Conservation (phyloP, 176 grass and related monocot species). For the Phragmites australis region DNA sequence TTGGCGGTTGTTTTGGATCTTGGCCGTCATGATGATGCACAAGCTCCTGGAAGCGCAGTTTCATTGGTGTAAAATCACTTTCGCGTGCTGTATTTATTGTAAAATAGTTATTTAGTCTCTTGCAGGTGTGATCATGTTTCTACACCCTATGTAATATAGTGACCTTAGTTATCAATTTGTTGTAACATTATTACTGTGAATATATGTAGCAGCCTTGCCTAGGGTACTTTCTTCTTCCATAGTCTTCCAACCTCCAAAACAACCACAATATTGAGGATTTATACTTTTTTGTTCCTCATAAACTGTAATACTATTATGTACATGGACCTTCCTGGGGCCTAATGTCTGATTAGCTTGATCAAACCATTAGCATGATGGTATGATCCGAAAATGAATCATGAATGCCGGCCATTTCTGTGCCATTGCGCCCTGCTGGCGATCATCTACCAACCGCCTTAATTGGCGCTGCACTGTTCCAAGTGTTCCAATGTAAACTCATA, state of each 20-base stretch:
- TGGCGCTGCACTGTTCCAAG: not conserved
- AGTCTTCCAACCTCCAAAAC: not conserved
- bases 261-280: not conserved
- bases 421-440: not conserved
- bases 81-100: not conserved
- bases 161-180: not conserved
- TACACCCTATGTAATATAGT: slow-evolving; percentile 15
- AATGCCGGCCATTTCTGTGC: slow-evolving; percentile 41
- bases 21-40: not conserved
- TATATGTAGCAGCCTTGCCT: slow-evolving; percentile 22
- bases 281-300: not conserved
- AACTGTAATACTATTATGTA: not conserved
- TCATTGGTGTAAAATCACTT: not conserved
- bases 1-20: not conserved
- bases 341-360: slow-evolving; percentile 16
- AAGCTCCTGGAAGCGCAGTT: not conserved
- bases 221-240: not conserved
- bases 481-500: slow-evolving; percentile 8
- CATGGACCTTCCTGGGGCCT: not conserved
- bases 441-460: slow-evolving; percentile 28
- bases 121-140: not conserved
- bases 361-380: not conserved
- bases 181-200: slow-evolving; percentile 15
- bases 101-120: not conserved
- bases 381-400: not conserved